Percentiles rank a stretch among this genome's conserved stretches.
phyloP scores from a whole-genome alignment of 2,329 filamentous ascomycete genomes.

The Penicillium hesseltinei region DNA sequence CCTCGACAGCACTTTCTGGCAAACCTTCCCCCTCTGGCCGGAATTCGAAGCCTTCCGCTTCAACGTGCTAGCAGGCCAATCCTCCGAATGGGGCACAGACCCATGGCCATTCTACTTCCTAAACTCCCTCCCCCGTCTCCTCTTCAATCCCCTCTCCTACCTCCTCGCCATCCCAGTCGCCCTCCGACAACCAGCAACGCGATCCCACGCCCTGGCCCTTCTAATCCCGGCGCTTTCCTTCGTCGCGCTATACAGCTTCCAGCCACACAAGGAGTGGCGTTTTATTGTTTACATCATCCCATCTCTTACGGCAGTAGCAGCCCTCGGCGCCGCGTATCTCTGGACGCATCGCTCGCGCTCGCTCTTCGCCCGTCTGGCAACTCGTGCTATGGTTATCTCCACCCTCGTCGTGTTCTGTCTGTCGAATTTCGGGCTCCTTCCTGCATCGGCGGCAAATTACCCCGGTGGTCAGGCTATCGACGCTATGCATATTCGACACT shows the following conservation, averaged over 20 bases:
- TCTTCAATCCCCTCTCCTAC: slow-evolving; percentile 73
- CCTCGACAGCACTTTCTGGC: slow-evolving; percentile 94
- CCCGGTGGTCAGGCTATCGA: slow-evolving; percentile 79
- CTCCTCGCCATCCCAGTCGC: slow-evolving; percentile 52
- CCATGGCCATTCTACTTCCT: slow-evolving; percentile 85
- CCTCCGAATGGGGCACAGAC: slow-evolving; percentile 82
- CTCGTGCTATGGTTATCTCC: slow-evolving; percentile 58
- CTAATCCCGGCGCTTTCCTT: slow-evolving; percentile 69
- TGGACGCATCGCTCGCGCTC: slow-evolving; percentile 66
- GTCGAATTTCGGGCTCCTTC: slow-evolving; percentile 69
- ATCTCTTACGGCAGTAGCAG: slow-evolving; percentile 72
- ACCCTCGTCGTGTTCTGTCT: slow-evolving; percentile 59
- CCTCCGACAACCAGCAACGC: slow-evolving; percentile 53
- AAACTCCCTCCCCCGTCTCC: slow-evolving; percentile 74
- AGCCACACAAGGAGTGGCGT: slow-evolving; percentile 94
- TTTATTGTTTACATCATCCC: slow-evolving; percentile 91
- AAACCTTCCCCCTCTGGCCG: slow-evolving; percentile 74
- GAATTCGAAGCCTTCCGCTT: slow-evolving; percentile 87
- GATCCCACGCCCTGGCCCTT: slow-evolving; percentile 51
- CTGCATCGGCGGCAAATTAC: slow-evolving; percentile 86
- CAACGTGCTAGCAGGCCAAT: slow-evolving; percentile 81
- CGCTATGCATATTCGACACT: slow-evolving; percentile 35
- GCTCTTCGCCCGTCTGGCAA: slow-evolving; percentile 54
- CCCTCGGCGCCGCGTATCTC: slow-evolving; percentile 69
- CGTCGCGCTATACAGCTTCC: slow-evolving; percentile 75